A percentile compares a stretch with the other conserved stretches of the same genome.
phyloP scores from a whole-genome alignment of 1,139 yeast species.

The Hanseniaspora gamundiae region DNA sequence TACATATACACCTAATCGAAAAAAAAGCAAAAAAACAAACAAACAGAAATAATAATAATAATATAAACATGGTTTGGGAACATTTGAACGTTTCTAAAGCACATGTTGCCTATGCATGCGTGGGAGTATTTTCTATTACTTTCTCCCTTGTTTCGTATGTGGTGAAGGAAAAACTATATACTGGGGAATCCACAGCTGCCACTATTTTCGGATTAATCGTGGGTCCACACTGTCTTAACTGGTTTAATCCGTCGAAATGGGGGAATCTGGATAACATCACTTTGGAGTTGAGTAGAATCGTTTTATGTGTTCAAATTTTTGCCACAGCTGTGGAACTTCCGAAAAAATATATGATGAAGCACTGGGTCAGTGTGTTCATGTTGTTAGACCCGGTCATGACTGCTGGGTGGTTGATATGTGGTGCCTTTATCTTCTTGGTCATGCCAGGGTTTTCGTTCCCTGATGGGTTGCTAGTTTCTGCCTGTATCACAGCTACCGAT shows the following conservation, averaged over 20 bases:
- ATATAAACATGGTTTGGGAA: conserved; percentile 22
- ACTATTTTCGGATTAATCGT: conserved; percentile 81
- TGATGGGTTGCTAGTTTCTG: conserved; percentile 69
- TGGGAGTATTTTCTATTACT: conserved; percentile 78
- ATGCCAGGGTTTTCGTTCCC: conserved; percentile 75
- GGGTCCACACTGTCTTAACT: conserved; percentile 83
- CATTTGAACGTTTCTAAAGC: conserved; percentile 38
- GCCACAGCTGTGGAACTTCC: conserved; percentile 98
- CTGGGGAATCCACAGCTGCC: conserved; percentile 95
- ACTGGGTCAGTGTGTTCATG: conserved; percentile 74
- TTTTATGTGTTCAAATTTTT: conserved; percentile 83
- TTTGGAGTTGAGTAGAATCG: conserved; percentile 77
- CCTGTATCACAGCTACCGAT: conserved; percentile 95
- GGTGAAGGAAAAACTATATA: conserved; percentile 77
- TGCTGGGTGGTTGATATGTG: conserved; percentile 81
- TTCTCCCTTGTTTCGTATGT: conserved; percentile 86
- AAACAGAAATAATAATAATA: too few relatives aligned
- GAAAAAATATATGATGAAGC: conserved; percentile 80
- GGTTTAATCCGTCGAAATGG: conserved; percentile 88
- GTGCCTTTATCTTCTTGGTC: conserved; percentile 71
- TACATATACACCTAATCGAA: too few relatives aligned
- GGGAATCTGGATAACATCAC: conserved; percentile 83
- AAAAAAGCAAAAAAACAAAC: neutral
- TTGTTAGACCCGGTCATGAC: conserved; percentile 89
- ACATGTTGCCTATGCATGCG: conserved; percentile 85